Percentiles rank a stretch among this genome's conserved stretches.
Evolutionary conservation across 495 filamentous ascomycete genomes (phyloP).

Genomic region (Neurospora discreta): DNA sequence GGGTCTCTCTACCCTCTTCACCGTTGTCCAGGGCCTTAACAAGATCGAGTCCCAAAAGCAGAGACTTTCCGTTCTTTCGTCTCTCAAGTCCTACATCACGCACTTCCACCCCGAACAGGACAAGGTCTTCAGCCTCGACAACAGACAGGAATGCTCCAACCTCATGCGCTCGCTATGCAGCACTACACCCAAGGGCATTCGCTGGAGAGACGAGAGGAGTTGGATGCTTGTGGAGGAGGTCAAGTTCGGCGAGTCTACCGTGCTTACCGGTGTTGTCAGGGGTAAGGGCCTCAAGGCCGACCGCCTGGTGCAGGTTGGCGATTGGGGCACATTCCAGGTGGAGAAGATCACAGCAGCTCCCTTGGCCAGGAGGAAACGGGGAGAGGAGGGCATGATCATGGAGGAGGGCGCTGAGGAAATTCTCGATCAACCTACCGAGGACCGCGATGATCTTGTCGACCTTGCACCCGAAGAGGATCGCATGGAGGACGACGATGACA

Average conservation of each 20-base stretch:
- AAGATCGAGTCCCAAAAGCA: constrained; percentile 67
- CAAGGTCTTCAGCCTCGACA: constrained; percentile 78
- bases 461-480: constrained; percentile 73
- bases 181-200: constrained; percentile 77
- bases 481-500: constrained; percentile 56
- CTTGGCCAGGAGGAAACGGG: constrained; percentile 40
- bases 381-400: constrained; percentile 57
- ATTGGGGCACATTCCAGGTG: constrained; percentile 93
- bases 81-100: constrained; percentile 78
- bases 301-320: constrained; percentile 78
- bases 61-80: constrained; percentile 59
- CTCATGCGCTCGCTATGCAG: constrained; percentile 83
- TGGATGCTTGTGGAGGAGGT: constrained; percentile 89
- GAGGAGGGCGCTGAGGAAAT: constrained; percentile 44
- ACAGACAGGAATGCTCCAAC: constrained; percentile 78
- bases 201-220: constrained; percentile 86
- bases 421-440: constrained; percentile 57
- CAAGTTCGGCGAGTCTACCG: constrained; percentile 52
- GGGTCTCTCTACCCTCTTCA: constrained; percentile 77
- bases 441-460: constrained; percentile 70
- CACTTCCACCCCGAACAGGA: constrained; percentile 87
- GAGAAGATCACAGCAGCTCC: constrained; percentile 72
- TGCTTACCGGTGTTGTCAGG: constrained; percentile 78
- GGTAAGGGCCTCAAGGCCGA: constrained; percentile 83
- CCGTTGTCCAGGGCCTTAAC: constrained; percentile 69